Conservation (phyloP, 495 filamentous ascomycete species). For the Penicillium mononematosum region DNA sequence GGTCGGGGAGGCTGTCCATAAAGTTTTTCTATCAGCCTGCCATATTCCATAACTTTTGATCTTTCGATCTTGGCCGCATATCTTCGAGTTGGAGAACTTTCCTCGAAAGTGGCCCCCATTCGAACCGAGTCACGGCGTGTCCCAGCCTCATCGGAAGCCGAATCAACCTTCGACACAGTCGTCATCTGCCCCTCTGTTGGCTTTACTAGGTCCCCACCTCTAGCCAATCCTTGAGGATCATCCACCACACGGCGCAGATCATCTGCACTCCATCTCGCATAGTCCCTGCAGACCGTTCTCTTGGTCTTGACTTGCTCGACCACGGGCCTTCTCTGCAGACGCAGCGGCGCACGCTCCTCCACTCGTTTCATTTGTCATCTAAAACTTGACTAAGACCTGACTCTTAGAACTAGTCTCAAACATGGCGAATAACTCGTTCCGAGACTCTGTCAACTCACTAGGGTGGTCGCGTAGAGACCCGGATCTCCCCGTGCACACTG, state of each 20-base stretch:
- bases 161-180: slow-evolving; percentile 32
- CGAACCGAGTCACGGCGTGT: slow-evolving; percentile 21
- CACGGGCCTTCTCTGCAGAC: slow-evolving; percentile 29
- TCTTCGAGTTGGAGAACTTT: slow-evolving; percentile 12
- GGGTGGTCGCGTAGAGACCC: slow-evolving; percentile 89
- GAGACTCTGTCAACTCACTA: slow-evolving; percentile 89
- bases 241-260: slow-evolving; percentile 46
- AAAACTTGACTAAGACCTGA: slow-evolving; percentile 1
- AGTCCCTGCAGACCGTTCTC: slow-evolving; percentile 44
- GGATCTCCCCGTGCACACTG: slow-evolving; percentile 77
- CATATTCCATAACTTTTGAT: neutral
- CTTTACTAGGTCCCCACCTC: slow-evolving; percentile 31
- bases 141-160: slow-evolving; percentile 30
- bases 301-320: slow-evolving; percentile 23
- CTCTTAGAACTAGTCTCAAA: slow-evolving; percentile 17
- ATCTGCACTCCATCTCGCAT: slow-evolving; percentile 57
- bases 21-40: neutral
- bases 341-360: slow-evolving; percentile 21
- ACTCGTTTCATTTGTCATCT: slow-evolving; percentile 20
- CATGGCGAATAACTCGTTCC: slow-evolving; percentile 90
- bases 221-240: slow-evolving; percentile 27
- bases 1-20: neutral
- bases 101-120: slow-evolving; percentile 6
- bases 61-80: neutral
- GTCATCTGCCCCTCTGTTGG: slow-evolving; percentile 41